Evolutionary conservation across 768 basidiomycete species (phyloP), one percentile per base, ranked within the genome.

Genomic region (Lactarius hatsudake): DNA sequence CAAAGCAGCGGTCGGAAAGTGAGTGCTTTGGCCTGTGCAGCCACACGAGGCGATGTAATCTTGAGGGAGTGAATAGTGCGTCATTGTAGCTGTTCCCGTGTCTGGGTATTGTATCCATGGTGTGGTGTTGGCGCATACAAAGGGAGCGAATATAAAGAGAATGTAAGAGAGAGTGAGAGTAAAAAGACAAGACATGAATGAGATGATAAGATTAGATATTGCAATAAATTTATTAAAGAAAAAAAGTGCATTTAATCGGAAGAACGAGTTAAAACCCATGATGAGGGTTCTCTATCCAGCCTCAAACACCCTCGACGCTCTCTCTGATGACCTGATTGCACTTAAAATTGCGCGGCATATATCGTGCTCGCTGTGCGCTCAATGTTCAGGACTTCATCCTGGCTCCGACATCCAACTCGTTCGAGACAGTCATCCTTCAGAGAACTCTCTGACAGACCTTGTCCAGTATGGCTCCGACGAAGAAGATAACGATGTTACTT

Each of bases 341-440:
- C 81, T 93, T 71, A 95, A 93, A 79, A 89, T 94, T 64, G 91
- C 94, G 6, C 85, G 94, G 18, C 93, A 94, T 77, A 85, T 90
- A 4, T 79, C 82, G 0, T 96, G 94, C 74, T 77, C 84, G 2
- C 73, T 75, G 48, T 96, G 94, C 72, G 74, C 77, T 17, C 73
- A 80, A n/a, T 96, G 94, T 73, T 62, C 75, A n/a, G 88, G 90
- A 23, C 81, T 96, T 30, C 86, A 82, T 61, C 93, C 94, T 34
- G 82, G 86, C 34, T 76, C 78, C 17, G 81, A 80, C 64, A 78
- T 86, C 30, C 80, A 85, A 34, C 81, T 93, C 65, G 80, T 86
- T n/a, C 80, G 84, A 23, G 87, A 87, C 72, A 81, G 74, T 36
- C 71, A 83, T 53, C 72, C 64, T 43, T 69, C 77, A 53, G 78